phyloP scores from a whole-genome alignment of 768 basidiomycete genomes.

The Mycena kentingensis region DNA sequence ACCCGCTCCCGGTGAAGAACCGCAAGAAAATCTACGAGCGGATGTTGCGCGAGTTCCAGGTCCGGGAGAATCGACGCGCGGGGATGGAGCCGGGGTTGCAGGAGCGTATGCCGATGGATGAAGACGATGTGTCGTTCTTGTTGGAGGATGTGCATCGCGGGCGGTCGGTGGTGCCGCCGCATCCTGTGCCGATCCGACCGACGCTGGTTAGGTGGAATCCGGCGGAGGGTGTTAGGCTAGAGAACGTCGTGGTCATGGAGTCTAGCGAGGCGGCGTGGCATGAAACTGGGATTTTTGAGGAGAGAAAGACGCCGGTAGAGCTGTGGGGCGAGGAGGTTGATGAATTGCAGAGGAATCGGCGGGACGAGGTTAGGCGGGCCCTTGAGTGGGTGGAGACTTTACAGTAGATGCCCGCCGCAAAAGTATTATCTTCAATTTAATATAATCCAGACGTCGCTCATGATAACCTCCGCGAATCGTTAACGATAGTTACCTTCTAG shows the following conservation, averaged over 20 bases:
- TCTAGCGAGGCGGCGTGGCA: conserved; percentile 73
- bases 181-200: conserved; percentile 71
- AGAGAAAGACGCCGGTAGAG: no score
- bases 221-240: conserved; percentile 57
- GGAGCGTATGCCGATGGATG: conserved; percentile 73
- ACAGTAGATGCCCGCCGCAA: no score
- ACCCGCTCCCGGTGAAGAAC: conserved; percentile 85
- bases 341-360: no score
- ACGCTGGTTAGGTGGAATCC: conserved; percentile 83
- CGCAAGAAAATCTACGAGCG: conserved; percentile 82
- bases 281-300: conserved; percentile 41
- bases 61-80: conserved; percentile 69
- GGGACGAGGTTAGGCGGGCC: no score
- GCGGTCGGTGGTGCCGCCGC: conserved; percentile 77
- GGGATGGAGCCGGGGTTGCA: conserved; percentile 44
- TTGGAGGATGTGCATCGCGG: conserved; percentile 88
- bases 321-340: no score
- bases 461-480: no score
- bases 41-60: conserved; percentile 73
- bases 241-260: conserved; percentile 88
- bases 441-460: no score
- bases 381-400: no score
- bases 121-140: conserved; percentile 79
- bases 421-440: no score
- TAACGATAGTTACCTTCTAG: no score